These are phyloP conservation scores for Scheffersomyces lignosus DNA, from an alignment of 805 yeast species.

Conservation along the genomic window DNA sequence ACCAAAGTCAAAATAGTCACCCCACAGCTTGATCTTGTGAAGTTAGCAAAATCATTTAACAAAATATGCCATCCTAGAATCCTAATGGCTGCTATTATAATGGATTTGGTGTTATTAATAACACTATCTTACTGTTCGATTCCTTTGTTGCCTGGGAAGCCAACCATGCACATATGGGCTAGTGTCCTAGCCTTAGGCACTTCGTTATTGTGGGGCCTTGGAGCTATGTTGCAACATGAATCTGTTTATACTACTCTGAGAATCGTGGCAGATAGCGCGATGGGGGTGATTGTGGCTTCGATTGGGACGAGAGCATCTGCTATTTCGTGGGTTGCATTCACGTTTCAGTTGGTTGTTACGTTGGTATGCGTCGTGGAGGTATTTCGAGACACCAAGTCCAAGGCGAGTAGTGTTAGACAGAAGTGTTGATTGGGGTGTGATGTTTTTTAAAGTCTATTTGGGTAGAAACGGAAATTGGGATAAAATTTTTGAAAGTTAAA, in stretches of 20 bases:
- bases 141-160: constrained; percentile 51
- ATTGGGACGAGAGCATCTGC: constrained; percentile 54
- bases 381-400: no score
- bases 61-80: constrained; percentile 55
- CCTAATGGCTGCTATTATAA: constrained; percentile 47
- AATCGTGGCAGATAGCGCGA: constrained; percentile 51
- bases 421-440: no score
- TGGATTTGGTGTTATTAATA: constrained; percentile 43
- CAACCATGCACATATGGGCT: constrained; percentile 22
- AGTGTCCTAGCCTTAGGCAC: constrained; percentile 27
- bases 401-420: no score
- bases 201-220: constrained; percentile 60
- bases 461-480: no score
- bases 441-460: no score
- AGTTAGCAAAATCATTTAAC: constrained; percentile 46
- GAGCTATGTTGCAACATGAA: constrained; percentile 63
- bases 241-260: constrained; percentile 46
- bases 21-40: constrained; percentile 41
- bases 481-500: no score
- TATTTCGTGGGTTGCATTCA: constrained; percentile 62
- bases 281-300: constrained; percentile 45
- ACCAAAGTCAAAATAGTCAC: constrained; percentile 17
- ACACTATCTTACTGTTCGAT: constrained; percentile 43
- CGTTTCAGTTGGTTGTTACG: constrained; percentile 44
- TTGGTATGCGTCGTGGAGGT: constrained; percentile 24